These are phyloP conservation scores for Kalaharituber pfeilii DNA, from an alignment of 2,329 filamentous ascomycete species.

Conservation along the genomic window DNA sequence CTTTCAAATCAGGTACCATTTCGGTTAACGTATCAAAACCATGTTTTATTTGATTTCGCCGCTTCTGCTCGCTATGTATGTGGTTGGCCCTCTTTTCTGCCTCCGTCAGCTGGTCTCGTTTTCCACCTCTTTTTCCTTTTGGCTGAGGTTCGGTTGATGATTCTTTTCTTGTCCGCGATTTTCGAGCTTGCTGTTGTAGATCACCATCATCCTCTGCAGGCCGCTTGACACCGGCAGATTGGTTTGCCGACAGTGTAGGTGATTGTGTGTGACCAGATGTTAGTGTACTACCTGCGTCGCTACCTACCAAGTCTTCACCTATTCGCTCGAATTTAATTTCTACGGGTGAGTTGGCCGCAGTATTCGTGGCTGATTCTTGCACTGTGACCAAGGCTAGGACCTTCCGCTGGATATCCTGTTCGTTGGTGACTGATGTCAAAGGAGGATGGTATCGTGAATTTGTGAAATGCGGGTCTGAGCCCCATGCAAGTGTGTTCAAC, in stretches of 20 bases:
- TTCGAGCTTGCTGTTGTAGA: constrained; percentile 15
- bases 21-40: constrained; percentile 66
- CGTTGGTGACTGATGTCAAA: constrained; percentile 4
- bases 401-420: constrained; percentile 16
- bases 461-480: constrained; percentile 23
- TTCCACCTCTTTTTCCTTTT: constrained; percentile 32
- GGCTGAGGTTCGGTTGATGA: constrained; percentile 8
- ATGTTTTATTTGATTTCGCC: constrained; percentile 61
- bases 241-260: constrained; percentile 12
- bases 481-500: constrained; percentile 19
- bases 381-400: constrained; percentile 20
- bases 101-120: constrained; percentile 50
- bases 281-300: constrained; percentile 10
- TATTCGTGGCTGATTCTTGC: constrained; percentile 19
- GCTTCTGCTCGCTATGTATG: constrained; percentile 73
- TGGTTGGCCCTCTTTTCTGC: constrained; percentile 74
- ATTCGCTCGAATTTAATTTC: constrained; percentile 17
- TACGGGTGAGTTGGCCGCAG: constrained; percentile 21
- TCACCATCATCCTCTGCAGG: constrained; percentile 19
- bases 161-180: constrained; percentile 13
- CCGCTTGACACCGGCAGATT: constrained; percentile 16
- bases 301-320: constrained; percentile 15
- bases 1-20: constrained; percentile 56
- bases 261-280: constrained; percentile 16
- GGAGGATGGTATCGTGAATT: constrained; percentile 20